These are phyloP conservation scores for Glycine soja DNA, from an alignment of 306 rosid genomes.

Conservation along the genomic window DNA sequence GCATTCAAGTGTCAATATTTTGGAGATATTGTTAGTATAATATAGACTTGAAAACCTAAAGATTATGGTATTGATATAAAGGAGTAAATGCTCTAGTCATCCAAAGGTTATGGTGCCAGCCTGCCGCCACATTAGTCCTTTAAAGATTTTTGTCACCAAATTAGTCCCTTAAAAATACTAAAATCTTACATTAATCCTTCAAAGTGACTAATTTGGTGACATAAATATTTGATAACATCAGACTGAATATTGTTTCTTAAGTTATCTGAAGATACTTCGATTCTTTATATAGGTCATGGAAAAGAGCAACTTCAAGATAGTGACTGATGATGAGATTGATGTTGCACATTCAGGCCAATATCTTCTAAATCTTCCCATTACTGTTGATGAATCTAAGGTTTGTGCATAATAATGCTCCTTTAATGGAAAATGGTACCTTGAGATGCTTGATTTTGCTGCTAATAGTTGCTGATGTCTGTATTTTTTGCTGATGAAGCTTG, in stretches of 20 bases:
- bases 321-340: slow-evolving; percentile 78
- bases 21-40: slow-evolving; percentile 3
- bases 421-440: not conserved
- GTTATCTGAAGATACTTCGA: slow-evolving; percentile 30
- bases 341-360: slow-evolving; percentile 90
- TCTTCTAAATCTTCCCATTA: slow-evolving; percentile 94
- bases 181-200: not conserved
- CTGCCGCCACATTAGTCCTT: not conserved
- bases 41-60: not conserved
- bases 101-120: not conserved
- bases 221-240: no score
- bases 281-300: slow-evolving; percentile 76
- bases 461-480: slow-evolving; percentile 39
- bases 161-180: not conserved
- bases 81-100: not conserved
- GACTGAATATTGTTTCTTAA: not conserved
- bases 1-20: slow-evolving; percentile 1
- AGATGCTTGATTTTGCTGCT: slow-evolving; percentile 49
- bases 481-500: slow-evolving; percentile 68
- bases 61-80: not conserved
- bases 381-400: slow-evolving; percentile 93
- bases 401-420: slow-evolving; percentile 36
- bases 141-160: not conserved
- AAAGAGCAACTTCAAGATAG: slow-evolving; percentile 91
- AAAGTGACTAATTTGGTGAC: not conserved